phyloP scores from a whole-genome alignment of 108 stramenopile genomes.

The Phaeodactylum tricornutum region DNA sequence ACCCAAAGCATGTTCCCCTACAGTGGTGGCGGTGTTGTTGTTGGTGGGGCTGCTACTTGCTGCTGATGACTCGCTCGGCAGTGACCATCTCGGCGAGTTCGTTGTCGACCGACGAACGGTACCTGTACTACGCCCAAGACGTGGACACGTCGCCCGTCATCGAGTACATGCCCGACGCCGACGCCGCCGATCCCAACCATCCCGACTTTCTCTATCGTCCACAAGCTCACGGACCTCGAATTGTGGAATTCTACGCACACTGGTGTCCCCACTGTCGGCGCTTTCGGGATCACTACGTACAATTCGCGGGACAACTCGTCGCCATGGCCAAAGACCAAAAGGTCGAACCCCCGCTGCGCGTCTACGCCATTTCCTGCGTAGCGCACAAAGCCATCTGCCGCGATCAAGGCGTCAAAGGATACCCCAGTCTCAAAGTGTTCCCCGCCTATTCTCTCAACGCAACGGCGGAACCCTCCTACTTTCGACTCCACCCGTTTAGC shows the following conservation, averaged over 20 bases:
- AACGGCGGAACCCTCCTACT: background rate
- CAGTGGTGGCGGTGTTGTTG: too few species aligned
- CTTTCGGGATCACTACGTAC: constrained; percentile 28
- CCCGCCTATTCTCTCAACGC: background rate
- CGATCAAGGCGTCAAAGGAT: constrained; percentile 13
- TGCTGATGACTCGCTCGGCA: too few species aligned
- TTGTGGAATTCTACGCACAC: constrained; percentile 44
- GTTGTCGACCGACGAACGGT: too few species aligned
- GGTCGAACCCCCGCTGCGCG: constrained; percentile 20
- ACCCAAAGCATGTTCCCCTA: too few species aligned
- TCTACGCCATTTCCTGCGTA: constrained; percentile 72
- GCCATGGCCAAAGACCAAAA: constrained; percentile 12
- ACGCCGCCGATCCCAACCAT: too few species aligned
- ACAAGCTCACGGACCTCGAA: constrained; percentile 2
- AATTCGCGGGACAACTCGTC: constrained; percentile 31
- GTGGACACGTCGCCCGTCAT: too few species aligned
- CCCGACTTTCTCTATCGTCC: too few species aligned
- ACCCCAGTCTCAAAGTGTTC: background rate
- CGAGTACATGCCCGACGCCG: too few species aligned
- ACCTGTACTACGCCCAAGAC: too few species aligned
- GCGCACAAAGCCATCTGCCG: constrained; percentile 45
- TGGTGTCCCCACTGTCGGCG: constrained; percentile 35
- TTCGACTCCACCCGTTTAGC: constrained; percentile 22
- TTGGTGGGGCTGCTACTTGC: too few species aligned
- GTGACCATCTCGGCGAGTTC: too few species aligned